phyloP scores from a whole-genome alignment of 768 basidiomycete species.

The Suillus spraguei region DNA sequence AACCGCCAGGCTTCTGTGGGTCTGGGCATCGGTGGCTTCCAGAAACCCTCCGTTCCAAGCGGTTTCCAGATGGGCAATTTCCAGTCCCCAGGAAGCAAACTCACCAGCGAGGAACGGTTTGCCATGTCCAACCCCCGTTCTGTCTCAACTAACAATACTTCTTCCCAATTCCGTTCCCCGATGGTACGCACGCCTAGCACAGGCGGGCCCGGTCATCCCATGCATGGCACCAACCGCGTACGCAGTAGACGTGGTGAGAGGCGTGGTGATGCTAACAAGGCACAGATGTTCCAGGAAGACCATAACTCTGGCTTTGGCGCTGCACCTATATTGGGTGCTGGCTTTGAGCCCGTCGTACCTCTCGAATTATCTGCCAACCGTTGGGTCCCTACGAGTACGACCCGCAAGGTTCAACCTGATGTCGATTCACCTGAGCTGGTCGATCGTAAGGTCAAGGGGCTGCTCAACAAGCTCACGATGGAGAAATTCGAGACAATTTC shows the following conservation, averaged over 20 bases:
- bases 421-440: constrained; percentile 81
- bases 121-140: constrained; percentile 47
- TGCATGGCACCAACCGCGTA: constrained; percentile 51
- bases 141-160: constrained; percentile 54
- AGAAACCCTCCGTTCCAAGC: constrained; percentile 33
- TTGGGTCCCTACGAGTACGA: constrained; percentile 60
- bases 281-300: constrained; percentile 37
- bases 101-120: constrained; percentile 74
- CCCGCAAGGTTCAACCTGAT: constrained; percentile 50
- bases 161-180: constrained; percentile 52
- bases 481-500: constrained; percentile 97
- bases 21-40: constrained; percentile 41
- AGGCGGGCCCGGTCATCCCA: constrained; percentile 55
- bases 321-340: constrained; percentile 29
- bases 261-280: constrained; percentile 59
- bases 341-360: constrained; percentile 72
- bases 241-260: constrained; percentile 86
- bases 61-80: constrained; percentile 73
- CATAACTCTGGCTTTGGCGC: constrained; percentile 40
- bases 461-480: constrained; percentile 96
- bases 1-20: constrained; percentile 52
- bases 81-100: constrained; percentile 52
- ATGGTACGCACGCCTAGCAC: constrained; percentile 75
- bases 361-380: constrained; percentile 80
- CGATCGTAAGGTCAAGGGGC: constrained; percentile 87